Conservation (phyloP, 768 basidiomycete genomes). For the Butyriboletus loyo region DNA sequence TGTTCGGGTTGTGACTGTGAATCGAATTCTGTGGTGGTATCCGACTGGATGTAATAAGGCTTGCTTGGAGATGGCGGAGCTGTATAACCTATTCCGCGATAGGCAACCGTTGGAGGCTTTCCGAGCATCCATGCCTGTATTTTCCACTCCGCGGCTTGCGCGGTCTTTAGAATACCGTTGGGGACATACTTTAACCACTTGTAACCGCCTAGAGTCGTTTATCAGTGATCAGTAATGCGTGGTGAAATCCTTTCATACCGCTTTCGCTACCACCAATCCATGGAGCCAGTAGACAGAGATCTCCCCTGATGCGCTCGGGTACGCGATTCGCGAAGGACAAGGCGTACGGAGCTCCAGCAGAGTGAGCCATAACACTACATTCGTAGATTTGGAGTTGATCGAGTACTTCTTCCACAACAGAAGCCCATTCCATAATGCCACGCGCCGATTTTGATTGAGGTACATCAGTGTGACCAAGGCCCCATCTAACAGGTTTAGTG, state of each 20-base stretch:
- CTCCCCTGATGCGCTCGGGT: slow-evolving; percentile 74
- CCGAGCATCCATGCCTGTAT: slow-evolving; percentile 97
- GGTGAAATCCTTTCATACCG: slow-evolving; percentile 48
- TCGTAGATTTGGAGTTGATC: slow-evolving; percentile 72
- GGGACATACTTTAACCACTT: slow-evolving; percentile 98
- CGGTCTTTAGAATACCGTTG: slow-evolving; percentile 87
- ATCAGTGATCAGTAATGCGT: slow-evolving; percentile 9
- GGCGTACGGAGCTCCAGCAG: slow-evolving; percentile 93
- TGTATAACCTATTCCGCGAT: slow-evolving; percentile 83
- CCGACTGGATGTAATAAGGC: slow-evolving; percentile 21
- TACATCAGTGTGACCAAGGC: slow-evolving; percentile 82
- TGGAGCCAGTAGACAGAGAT: slow-evolving; percentile 86
- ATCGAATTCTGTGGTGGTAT: slow-evolving; percentile 16
- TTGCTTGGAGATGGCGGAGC: slow-evolving; percentile 39
- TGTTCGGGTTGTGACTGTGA: slow-evolving; percentile 21
- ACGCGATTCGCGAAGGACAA: slow-evolving; percentile 79
- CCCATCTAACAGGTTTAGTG: slow-evolving; percentile 61
- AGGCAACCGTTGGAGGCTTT: slow-evolving; percentile 84
- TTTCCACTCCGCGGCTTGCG: slow-evolving; percentile 97
- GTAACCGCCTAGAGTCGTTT: slow-evolving; percentile 60
- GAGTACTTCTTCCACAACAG: slow-evolving; percentile 86
- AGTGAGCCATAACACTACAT: slow-evolving; percentile 92
- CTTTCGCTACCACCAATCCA: slow-evolving; percentile 94
- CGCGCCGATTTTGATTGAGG: slow-evolving; percentile 60
- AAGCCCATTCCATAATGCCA: slow-evolving; percentile 88